Percentiles rank a stretch among this genome's conserved stretches.
Evolutionary conservation across 805 yeast species (phyloP).

Genomic region (Candida montana): DNA sequence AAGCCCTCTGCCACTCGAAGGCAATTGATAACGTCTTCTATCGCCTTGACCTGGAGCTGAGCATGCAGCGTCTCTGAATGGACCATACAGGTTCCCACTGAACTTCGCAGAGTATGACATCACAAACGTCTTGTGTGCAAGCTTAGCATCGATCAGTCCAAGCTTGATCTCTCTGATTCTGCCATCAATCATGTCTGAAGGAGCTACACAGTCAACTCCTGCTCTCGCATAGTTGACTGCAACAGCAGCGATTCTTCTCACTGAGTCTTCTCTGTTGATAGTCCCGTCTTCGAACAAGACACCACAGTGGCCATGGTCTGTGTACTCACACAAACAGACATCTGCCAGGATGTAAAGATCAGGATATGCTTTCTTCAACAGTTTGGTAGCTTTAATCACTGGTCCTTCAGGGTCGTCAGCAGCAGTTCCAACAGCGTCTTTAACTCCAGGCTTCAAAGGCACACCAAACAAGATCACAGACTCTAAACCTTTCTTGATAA

Average conservation of each 20-base stretch:
- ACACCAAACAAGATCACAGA: conserved; percentile 93
- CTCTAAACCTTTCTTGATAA: conserved; percentile 75
- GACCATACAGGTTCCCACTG: conserved; percentile 87
- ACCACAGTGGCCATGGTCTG: conserved; percentile 98
- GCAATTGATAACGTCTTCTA: conserved; percentile 88
- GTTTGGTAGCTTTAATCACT: conserved; percentile 73
- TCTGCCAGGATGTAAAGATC: conserved; percentile 85
- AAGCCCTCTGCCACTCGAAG: conserved; percentile 86
- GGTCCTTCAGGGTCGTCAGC: conserved; percentile 98
- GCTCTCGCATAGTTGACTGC: conserved; percentile 94
- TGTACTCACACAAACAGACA: conserved; percentile 94
- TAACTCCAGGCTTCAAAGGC: conserved; percentile 65
- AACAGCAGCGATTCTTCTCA: conserved; percentile 83
- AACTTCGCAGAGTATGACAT: conserved; percentile 96
- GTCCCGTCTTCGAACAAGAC: conserved; percentile 81
- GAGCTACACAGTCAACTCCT: conserved; percentile 94
- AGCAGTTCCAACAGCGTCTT: conserved; percentile 77
- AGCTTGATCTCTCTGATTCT: conserved; percentile 81
- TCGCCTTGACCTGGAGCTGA: conserved; percentile 87
- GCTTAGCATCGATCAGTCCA: conserved; percentile 72
- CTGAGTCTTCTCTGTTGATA: conserved; percentile 69
- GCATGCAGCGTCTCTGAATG: conserved; percentile 97
- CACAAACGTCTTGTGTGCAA: conserved; percentile 84
- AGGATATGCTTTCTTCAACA: conserved; percentile 64
- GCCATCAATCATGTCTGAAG: conserved; percentile 97